Base-by-base conservation (phyloP, 352 stramenopile species). In the Thraustochytrium striatum region DNA sequence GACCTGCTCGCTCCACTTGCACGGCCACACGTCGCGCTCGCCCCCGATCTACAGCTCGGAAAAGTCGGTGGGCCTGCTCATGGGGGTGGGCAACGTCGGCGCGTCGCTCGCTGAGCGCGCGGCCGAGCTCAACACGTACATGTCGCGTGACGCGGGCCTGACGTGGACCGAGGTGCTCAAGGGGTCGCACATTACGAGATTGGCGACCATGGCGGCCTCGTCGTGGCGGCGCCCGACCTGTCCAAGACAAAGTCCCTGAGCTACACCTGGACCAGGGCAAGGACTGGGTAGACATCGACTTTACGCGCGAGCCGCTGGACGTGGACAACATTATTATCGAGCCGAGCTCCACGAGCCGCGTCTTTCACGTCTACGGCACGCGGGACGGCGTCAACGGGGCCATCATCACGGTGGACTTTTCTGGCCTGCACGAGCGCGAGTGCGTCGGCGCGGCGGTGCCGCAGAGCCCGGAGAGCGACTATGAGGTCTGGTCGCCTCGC, bases 321-420 rank as follows among this genome's bases (percentile, higher is more conserved):
- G 58, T 83, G 7, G 78, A 83, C n/a, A 83, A 83, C 72, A 83
- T 83, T 41, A 83, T 83, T 57, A 82, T 83, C 25, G 78, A 83
- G 47, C 78, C 78, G 21, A 55, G 21, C 3, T 72, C 78, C 11
- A 69, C 55, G n/a, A 62, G 33, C 41, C 72, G 41, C 35, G 19
- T 61, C 28, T 83, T 83, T 35, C 52, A 79, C 39, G 41, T 83
- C 53, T 83, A 83, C 43, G 53, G n/a, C 35, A 36, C 7, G 8
- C 35, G 33, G 8, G n/a, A 43, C 13, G 75, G 75, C 21, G 61
- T 70, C 21, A 55, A 16, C 25, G 47, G 47, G 16, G 47, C 65
- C 38, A 33, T 83, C 47, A 72, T 79, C 62, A 78, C 72, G 58
- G 19, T 83, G 43, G 73, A 83, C 53, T 83, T 83, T 47, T 65